These are phyloP conservation scores for Penicillium rolfsii DNA, from an alignment of 2,329 filamentous ascomycete genomes.

Conservation along the genomic window DNA sequence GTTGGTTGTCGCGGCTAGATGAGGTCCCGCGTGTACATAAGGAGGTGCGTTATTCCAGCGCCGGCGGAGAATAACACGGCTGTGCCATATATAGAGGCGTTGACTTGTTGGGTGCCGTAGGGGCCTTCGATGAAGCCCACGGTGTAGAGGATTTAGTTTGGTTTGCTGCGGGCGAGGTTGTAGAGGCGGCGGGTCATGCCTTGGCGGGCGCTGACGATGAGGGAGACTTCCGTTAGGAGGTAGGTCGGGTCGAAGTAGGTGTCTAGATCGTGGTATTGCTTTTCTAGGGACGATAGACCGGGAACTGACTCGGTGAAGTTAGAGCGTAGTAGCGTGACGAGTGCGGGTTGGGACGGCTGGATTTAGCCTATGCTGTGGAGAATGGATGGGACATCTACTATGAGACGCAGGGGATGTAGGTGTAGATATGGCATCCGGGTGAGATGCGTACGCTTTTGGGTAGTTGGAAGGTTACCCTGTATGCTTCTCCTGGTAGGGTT, in stretches of 20 bases:
- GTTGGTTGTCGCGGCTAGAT: slow-evolving; percentile 56
- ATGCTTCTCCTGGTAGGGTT: slow-evolving; percentile 63
- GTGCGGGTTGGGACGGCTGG: slow-evolving; percentile 25
- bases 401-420: slow-evolving; percentile 58
- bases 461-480: slow-evolving; percentile 63
- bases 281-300: slow-evolving; percentile 34
- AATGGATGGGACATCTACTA: slow-evolving; percentile 55
- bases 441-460: slow-evolving; percentile 56
- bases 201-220: slow-evolving; percentile 63
- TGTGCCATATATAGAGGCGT: slow-evolving; percentile 64
- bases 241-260: slow-evolving; percentile 7
- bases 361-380: slow-evolving; percentile 52
- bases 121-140: slow-evolving; percentile 65
- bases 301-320: no score
- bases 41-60: slow-evolving; percentile 68
- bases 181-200: slow-evolving; percentile 67
- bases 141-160: slow-evolving; percentile 54
- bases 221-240: slow-evolving; percentile 50
- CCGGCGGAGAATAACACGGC: slow-evolving; percentile 68
- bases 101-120: slow-evolving; percentile 62
- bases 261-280: slow-evolving; percentile 27
- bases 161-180: slow-evolving; percentile 52
- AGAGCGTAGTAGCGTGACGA: slow-evolving; percentile 1
- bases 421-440: slow-evolving; percentile 63
- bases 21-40: slow-evolving; percentile 63